phyloP scores from a whole-genome alignment of 2,329 filamentous ascomycete species.

The Neofusicoccum cordaticola region DNA sequence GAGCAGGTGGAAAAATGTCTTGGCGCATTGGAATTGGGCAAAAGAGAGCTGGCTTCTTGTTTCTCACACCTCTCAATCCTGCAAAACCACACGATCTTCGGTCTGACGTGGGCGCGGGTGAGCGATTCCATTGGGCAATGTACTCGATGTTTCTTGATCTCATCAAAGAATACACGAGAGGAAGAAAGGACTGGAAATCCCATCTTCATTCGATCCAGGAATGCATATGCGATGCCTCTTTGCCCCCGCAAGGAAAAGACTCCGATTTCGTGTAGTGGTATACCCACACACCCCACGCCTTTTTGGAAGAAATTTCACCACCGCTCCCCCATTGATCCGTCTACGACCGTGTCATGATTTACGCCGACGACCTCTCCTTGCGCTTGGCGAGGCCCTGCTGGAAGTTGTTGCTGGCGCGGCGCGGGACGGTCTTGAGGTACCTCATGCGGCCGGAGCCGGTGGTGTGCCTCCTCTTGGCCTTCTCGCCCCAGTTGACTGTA shows the following conservation, averaged over 20 bases:
- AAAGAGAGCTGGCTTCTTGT: not conserved
- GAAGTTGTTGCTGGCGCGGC: conserved; percentile 98
- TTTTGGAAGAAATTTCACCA: conserved; percentile 16
- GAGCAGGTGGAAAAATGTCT: too few relatives aligned
- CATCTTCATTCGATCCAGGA: conserved; percentile 11
- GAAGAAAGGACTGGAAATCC: not conserved
- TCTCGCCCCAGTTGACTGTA: conserved; percentile 98
- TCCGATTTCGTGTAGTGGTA: conserved; percentile 14
- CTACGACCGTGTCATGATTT: conserved; percentile 16
- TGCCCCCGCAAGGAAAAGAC: conserved; percentile 14
- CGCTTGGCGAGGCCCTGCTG: conserved; percentile 84
- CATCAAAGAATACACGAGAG: conserved; percentile 13
- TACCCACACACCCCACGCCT: conserved; percentile 13
- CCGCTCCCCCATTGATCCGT: conserved; percentile 1
- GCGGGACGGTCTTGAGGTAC: conserved; percentile 87
- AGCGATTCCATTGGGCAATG: conserved; percentile 17
- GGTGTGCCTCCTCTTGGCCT: conserved; percentile 99
- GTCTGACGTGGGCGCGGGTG: not conserved
- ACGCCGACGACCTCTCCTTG: conserved; percentile 21
- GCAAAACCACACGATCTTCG: not conserved
- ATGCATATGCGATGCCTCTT: conserved; percentile 10
- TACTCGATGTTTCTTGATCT: conserved; percentile 16
- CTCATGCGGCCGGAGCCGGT: conserved; percentile 95
- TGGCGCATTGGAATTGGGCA: not conserved
- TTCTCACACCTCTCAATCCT: not conserved